Evolutionary conservation across 768 basidiomycete species (phyloP).

Genomic region (Xerocomus brunneocitrinus): DNA sequence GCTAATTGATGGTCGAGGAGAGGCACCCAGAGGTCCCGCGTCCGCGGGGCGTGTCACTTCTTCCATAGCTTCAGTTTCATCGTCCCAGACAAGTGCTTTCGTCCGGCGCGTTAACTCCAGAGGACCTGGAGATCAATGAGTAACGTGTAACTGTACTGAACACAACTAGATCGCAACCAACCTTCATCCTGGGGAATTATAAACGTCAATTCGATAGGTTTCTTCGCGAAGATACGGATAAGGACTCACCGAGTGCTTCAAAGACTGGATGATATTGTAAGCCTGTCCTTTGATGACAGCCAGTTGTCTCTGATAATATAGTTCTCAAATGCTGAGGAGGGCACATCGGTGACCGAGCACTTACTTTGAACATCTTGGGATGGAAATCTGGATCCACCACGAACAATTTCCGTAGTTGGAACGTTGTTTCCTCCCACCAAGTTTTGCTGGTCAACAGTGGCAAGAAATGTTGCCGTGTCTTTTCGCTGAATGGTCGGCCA

Average conservation of each 20-base stretch:
- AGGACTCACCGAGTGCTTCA: slow-evolving; percentile 63
- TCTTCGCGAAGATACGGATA: neutral
- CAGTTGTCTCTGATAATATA: slow-evolving; percentile 61
- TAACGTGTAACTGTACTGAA: neutral
- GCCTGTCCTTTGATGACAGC: slow-evolving; percentile 94
- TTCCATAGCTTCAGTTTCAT: slow-evolving; percentile 71
- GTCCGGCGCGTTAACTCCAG: slow-evolving; percentile 82
- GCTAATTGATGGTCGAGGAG: slow-evolving; percentile 58
- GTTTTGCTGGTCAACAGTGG: slow-evolving; percentile 74
- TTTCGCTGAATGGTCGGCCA: slow-evolving; percentile 79
- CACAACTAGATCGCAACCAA: slow-evolving; percentile 26
- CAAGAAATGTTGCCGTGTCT: slow-evolving; percentile 77
- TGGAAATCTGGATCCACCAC: slow-evolving; percentile 83
- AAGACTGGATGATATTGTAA: slow-evolving; percentile 83
- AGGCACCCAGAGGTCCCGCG: slow-evolving; percentile 35
- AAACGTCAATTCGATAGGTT: slow-evolving; percentile 3
- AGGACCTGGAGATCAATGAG: slow-evolving; percentile 52
- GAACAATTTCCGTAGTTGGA: slow-evolving; percentile 70
- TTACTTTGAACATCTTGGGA: slow-evolving; percentile 82
- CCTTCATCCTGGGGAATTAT: slow-evolving; percentile 65
- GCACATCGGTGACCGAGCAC: slow-evolving; percentile 16
- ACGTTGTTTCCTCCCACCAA: slow-evolving; percentile 91
- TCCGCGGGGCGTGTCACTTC: slow-evolving; percentile 37
- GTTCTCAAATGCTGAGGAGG: slow-evolving; percentile 1
- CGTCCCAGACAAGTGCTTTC: slow-evolving; percentile 82